phyloP scores from a whole-genome alignment of 805 yeast genomes.

The Yamadazyma phyllophila region DNA sequence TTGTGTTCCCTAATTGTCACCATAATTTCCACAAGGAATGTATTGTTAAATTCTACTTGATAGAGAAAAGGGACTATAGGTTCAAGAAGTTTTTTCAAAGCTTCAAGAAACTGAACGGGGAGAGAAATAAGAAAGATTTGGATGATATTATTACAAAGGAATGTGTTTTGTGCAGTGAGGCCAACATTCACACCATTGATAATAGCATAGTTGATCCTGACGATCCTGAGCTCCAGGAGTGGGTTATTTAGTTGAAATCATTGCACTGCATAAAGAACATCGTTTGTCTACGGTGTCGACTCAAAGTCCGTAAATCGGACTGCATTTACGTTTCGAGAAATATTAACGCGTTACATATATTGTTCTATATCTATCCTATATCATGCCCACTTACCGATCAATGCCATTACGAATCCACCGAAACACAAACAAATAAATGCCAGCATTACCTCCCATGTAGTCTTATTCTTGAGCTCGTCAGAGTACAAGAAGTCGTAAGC shows the following conservation, averaged over 20 bases:
- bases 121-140: constrained; percentile 46
- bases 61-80: constrained; percentile 61
- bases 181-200: constrained; percentile 68
- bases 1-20: constrained; percentile 78
- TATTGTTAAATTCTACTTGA: constrained; percentile 57
- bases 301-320: too few relatives aligned
- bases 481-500: constrained; percentile 70
- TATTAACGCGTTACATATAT: not conserved
- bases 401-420: constrained; percentile 75
- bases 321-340: too few relatives aligned
- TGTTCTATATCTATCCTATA: not conserved
- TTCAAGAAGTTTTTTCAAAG: constrained; percentile 61
- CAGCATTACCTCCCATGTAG: constrained; percentile 51
- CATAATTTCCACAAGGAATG: constrained; percentile 92
- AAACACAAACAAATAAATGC: constrained; percentile 55
- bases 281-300: too few relatives aligned
- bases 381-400: constrained; percentile 72
- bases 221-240: constrained; percentile 28
- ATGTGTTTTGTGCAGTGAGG: constrained; percentile 76
- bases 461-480: constrained; percentile 55
- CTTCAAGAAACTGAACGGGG: constrained; percentile 47
- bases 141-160: constrained; percentile 59
- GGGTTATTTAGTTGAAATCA: constrained; percentile 32
- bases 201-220: constrained; percentile 47
- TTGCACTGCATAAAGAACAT: too few relatives aligned